Base-by-base conservation (phyloP, 176 grass and related monocot genomes). In the Oryza glaberrima region DNA sequence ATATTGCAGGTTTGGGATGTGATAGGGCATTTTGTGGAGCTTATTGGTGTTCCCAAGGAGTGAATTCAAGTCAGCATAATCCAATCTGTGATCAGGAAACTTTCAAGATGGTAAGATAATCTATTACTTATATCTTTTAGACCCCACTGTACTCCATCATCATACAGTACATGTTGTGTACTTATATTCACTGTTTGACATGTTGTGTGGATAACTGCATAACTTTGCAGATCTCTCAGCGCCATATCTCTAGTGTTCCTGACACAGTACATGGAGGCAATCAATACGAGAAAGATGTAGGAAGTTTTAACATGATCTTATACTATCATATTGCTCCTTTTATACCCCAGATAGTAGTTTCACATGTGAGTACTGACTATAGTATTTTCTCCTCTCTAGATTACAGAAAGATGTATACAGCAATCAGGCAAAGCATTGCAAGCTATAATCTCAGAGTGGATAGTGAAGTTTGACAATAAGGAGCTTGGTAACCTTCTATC, bases 341-440 rank as follows among this genome's bases (percentile, higher is more conserved):
- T 58, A 82, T 73, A 41, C 3, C 34, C 36, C 60, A 35, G 12
- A 70, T 78, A 71, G 23, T 72, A 78, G 13, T 87, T 81, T 89
- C 64, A 82, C 25, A 44, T 75, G 20, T 67, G 70, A 81, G 19
- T 64, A 68, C 15, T 67, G 64, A 86, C 14, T 64, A 68, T 13
- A 68, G 69, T 80, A 32, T 56, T 75, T 80, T 88, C n/a, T 76
- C 86, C 52, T 89, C 52, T 89, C 70, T 77, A 96, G 93, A 88
- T 99, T 79, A 99, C 96, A 84, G 91, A 96, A 90, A 92, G 90
- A 78, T 99, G 96, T 65, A 92, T 99, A 92, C 90, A 91, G 38
- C 83, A 88, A 74, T 92, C 90, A 83, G 93, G 94, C 43, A 94
- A 84, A 87, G 82, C 93, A n/a, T 84, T 96, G 81, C 93, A 94